Percentiles rank a stretch among this genome's conserved stretches.
These are phyloP conservation scores for Cytospora mali DNA, from an alignment of 2,329 filamentous ascomycete species.

Conservation along the genomic window DNA sequence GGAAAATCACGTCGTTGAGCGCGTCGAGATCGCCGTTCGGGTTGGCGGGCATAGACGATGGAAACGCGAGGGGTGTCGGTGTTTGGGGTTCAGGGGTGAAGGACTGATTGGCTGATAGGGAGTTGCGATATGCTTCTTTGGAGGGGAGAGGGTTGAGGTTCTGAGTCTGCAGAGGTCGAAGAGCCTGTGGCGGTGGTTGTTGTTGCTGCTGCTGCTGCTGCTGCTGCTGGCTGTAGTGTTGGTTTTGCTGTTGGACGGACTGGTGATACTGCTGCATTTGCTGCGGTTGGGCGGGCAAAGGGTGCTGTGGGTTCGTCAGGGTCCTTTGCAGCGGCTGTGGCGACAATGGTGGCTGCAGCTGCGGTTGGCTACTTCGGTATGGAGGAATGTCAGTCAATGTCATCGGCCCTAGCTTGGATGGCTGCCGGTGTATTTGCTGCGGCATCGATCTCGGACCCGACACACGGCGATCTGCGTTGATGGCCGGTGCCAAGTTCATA, in stretches of 20 bases:
- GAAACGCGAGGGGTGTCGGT: constrained; percentile 49
- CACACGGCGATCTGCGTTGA: constrained; percentile 29
- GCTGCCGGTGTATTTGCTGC: constrained; percentile 35
- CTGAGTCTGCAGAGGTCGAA: constrained; percentile 27
- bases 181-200: constrained; percentile 28
- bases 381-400: constrained; percentile 59
- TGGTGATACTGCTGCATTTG: constrained; percentile 31
- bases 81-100: constrained; percentile 28
- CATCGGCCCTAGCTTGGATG: constrained; percentile 46
- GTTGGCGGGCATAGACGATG: constrained; percentile 58
- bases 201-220: constrained; percentile 34
- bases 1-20: constrained; percentile 87
- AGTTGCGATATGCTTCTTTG: constrained; percentile 20
- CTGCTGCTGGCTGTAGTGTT: constrained; percentile 32
- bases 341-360: constrained; percentile 30
- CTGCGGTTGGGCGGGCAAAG: constrained; percentile 29
- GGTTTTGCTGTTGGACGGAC: constrained; percentile 33
- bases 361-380: constrained; percentile 46
- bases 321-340: constrained; percentile 29
- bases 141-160: constrained; percentile 24
- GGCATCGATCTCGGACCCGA: constrained; percentile 23
- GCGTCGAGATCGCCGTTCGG: constrained; percentile 77
- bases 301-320: constrained; percentile 29
- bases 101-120: constrained; percentile 23
- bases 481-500: constrained; percentile 52